phyloP scores from a whole-genome alignment of 2,329 filamentous ascomycete genomes.

The Xylaria sp. region DNA sequence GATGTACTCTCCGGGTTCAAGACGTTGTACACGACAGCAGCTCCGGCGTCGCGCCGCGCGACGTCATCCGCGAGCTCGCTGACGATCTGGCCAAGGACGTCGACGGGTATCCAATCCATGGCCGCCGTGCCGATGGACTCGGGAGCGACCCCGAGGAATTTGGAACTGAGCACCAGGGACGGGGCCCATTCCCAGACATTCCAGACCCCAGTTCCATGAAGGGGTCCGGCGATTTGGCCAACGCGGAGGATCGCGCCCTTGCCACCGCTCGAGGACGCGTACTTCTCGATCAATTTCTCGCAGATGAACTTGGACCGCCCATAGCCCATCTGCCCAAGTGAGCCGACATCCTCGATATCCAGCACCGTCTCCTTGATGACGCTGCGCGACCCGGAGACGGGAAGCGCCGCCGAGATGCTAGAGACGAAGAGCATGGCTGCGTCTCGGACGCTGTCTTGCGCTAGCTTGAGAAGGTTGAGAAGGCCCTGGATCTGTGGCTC shows the following conservation, averaged over 20 bases:
- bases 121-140: constrained; percentile 37
- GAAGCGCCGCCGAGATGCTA: constrained; percentile 44
- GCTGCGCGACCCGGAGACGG: constrained; percentile 11
- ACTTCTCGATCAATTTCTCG: constrained; percentile 44
- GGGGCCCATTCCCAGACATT: constrained; percentile 47
- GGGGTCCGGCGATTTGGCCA: constrained; percentile 46
- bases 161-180: constrained; percentile 44
- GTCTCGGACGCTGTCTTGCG: constrained; percentile 18
- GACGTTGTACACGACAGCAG: constrained; percentile 34
- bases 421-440: constrained; percentile 44
- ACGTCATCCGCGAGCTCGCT: constrained; percentile 41
- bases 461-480: constrained; percentile 38
- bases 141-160: constrained; percentile 40
- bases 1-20: constrained; percentile 23
- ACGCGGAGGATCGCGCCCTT: constrained; percentile 45
- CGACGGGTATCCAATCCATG: constrained; percentile 47
- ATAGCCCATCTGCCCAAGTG: constrained; percentile 44
- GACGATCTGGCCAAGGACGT: constrained; percentile 42
- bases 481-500: constrained; percentile 40
- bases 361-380: constrained; percentile 42
- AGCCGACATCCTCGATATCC: constrained; percentile 27
- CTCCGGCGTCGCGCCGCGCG: constrained; percentile 3
- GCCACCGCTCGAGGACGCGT: constrained; percentile 29
- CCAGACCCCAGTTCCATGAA: constrained; percentile 41
- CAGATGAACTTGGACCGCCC: constrained; percentile 46